These are phyloP conservation scores for Mortierella sp. DNA, from an alignment of 371 early-diverging fungal species.

Conservation along the genomic window DNA sequence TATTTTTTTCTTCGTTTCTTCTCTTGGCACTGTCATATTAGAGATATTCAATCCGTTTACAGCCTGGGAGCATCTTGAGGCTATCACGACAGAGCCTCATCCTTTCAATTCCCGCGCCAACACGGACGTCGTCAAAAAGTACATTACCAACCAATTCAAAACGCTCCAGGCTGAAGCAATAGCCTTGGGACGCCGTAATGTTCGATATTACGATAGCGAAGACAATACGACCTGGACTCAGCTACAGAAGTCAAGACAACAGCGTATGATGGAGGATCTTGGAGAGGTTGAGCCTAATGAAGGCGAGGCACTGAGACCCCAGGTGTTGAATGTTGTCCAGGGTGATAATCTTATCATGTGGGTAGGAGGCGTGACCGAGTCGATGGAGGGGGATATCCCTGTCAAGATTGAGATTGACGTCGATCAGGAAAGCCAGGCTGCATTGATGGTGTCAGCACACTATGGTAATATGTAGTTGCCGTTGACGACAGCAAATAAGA, in stretches of 20 bases:
- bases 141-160: conserved; percentile 36
- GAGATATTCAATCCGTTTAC: conserved; percentile 45
- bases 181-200: conserved; percentile 41
- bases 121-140: conserved; percentile 31
- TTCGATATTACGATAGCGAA: conserved; percentile 30
- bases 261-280: conserved; percentile 20
- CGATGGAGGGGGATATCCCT: conserved; percentile 30
- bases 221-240: conserved; percentile 34
- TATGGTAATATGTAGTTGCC: conserved; percentile 57
- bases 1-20: background rate
- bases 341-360: conserved; percentile 54
- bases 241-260: conserved; percentile 14
- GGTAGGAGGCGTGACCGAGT: conserved; percentile 49
- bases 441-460: conserved; percentile 67
- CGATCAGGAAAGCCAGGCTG: conserved; percentile 54
- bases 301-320: conserved; percentile 10
- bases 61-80: conserved; percentile 45
- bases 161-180: conserved; percentile 34
- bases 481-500: background rate
- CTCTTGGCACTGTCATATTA: background rate
- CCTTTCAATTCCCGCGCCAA: conserved; percentile 51
- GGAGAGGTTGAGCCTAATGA: conserved; percentile 12
- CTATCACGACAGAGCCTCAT: conserved; percentile 41
- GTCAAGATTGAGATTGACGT: conserved; percentile 50
- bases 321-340: conserved; percentile 23